A percentile compares a stretch with the other conserved stretches of the same genome.
phyloP scores from a whole-genome alignment of 768 basidiomycete genomes.

The Termitomyces heimii region DNA sequence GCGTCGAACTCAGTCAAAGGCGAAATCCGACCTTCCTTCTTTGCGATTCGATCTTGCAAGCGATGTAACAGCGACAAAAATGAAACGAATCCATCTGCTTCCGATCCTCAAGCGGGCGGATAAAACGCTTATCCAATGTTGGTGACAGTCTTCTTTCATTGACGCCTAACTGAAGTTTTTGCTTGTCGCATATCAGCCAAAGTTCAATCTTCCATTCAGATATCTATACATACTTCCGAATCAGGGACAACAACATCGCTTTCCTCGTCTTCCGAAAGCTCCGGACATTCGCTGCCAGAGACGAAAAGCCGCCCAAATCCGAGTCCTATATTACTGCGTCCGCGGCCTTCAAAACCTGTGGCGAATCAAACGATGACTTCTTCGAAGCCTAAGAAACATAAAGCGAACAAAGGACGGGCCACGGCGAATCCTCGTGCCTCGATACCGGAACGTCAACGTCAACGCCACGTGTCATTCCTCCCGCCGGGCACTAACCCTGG shows the following conservation, averaged over 20 bases:
- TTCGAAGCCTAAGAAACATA: slow-evolving; percentile 6
- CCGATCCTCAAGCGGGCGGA: slow-evolving; percentile 2
- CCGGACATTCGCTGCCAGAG: neutral
- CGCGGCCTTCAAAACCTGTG: slow-evolving; percentile 5
- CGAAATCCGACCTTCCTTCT: slow-evolving; percentile 1
- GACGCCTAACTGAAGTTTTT: neutral
- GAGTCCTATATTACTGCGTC: neutral
- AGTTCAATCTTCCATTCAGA: slow-evolving; percentile 2
- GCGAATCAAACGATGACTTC: slow-evolving; percentile 2
- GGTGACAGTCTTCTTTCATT: neutral
- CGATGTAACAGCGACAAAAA: neutral
- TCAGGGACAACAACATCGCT: slow-evolving; percentile 6
- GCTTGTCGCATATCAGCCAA: slow-evolving; percentile 1
- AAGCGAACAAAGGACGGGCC: neutral
- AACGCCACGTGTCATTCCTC: slow-evolving; percentile 9
- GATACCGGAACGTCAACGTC: slow-evolving; percentile 2
- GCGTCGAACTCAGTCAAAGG: neutral
- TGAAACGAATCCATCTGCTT: slow-evolving; percentile 4
- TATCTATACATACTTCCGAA: slow-evolving; percentile 6
- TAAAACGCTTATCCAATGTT: slow-evolving; percentile 1
- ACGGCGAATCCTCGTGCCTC: slow-evolving; percentile 3
- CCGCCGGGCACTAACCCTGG: slow-evolving; percentile 7
- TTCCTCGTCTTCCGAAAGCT: slow-evolving; percentile 7
- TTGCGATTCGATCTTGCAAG: neutral
- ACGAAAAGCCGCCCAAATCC: neutral